Percentiles rank a stretch among this genome's conserved stretches.
These are phyloP conservation scores for Globisporangium echinulatum DNA, from an alignment of 352 stramenopile genomes.

Conservation along the genomic window DNA sequence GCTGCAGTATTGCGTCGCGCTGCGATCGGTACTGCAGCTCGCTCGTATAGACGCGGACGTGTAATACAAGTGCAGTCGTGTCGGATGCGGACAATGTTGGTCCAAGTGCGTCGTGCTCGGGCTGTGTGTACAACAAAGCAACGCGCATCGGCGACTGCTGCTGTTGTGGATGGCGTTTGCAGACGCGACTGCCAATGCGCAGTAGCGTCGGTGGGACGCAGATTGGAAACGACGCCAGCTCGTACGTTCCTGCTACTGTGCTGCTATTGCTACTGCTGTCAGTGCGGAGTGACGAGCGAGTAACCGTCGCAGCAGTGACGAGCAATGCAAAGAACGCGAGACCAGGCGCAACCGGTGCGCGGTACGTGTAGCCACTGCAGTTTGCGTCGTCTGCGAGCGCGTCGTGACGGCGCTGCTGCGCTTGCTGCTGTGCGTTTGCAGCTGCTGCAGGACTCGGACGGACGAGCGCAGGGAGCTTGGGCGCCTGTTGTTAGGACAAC, in stretches of 20 bases:
- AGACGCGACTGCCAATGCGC: background rate
- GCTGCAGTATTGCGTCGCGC: constrained; percentile 4
- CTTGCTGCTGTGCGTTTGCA: constrained; percentile 3
- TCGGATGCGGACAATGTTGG: no score
- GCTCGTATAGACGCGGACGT: constrained; percentile 11
- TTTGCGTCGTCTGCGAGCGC: constrained; percentile 34
- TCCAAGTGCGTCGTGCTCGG: background rate
- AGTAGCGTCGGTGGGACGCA: constrained; percentile 19
- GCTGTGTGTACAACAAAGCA: constrained; percentile 5
- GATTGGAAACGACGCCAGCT: constrained; percentile 22
- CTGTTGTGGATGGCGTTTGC: background rate
- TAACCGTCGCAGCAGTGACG: background rate
- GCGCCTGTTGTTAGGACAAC: background rate
- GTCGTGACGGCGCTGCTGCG: constrained; percentile 25
- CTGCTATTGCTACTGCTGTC: background rate
- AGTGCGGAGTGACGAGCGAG: background rate
- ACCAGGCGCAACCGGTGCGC: constrained; percentile 26
- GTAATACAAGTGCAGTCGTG: background rate
- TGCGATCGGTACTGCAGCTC: constrained; percentile 12
- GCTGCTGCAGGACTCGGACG: background rate
- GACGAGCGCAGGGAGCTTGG: constrained; percentile 4
- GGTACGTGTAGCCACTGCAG: constrained; percentile 29
- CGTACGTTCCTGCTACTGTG: background rate
- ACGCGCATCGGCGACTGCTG: background rate
- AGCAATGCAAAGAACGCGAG: constrained; percentile 46